Evolutionary conservation across 768 basidiomycete genomes (phyloP).

Genomic region (Tylopilus rubrobrunneus): DNA sequence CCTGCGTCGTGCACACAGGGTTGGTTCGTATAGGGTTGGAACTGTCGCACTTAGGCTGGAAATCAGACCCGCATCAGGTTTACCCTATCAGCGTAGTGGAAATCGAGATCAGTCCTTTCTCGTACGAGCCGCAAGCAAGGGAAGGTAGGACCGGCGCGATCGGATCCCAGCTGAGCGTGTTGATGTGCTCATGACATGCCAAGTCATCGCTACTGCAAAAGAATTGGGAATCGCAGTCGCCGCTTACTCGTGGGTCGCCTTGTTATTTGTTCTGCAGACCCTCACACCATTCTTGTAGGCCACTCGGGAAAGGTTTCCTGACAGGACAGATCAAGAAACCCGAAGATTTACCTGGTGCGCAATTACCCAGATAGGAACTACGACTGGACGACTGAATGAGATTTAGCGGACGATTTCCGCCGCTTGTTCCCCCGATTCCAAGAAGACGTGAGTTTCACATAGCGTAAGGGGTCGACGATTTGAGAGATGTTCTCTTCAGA

Average conservation of each 20-base stretch:
- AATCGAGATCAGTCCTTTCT: constrained; percentile 62
- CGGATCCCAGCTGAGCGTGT: not conserved
- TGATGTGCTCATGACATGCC: not conserved
- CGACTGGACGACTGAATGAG: constrained; percentile 5
- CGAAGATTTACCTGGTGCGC: constrained; percentile 31
- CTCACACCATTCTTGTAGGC: constrained; percentile 30
- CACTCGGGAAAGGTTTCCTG: constrained; percentile 48
- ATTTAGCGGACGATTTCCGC: constrained; percentile 38
- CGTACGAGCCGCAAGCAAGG: constrained; percentile 49
- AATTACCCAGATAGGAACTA: not conserved
- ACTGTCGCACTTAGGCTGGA: not conserved
- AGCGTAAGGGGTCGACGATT: not conserved
- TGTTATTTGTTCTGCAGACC: not conserved
- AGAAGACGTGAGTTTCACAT: constrained; percentile 31
- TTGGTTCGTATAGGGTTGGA: not conserved
- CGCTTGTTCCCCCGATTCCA: constrained; percentile 38
- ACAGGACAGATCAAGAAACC: constrained; percentile 43
- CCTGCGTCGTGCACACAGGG: constrained; percentile 37
- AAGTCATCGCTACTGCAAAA: constrained; percentile 50
- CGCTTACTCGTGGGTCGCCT: constrained; percentile 47
- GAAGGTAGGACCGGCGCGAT: constrained; percentile 26
- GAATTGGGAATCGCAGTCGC: constrained; percentile 55
- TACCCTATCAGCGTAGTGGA: constrained; percentile 58
- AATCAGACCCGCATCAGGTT: constrained; percentile 31
- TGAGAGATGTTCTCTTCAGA: constrained; percentile 19